These are phyloP conservation scores for Elaeis oleifera DNA, from an alignment of 202 grass and related monocot species.

Conservation along the genomic window DNA sequence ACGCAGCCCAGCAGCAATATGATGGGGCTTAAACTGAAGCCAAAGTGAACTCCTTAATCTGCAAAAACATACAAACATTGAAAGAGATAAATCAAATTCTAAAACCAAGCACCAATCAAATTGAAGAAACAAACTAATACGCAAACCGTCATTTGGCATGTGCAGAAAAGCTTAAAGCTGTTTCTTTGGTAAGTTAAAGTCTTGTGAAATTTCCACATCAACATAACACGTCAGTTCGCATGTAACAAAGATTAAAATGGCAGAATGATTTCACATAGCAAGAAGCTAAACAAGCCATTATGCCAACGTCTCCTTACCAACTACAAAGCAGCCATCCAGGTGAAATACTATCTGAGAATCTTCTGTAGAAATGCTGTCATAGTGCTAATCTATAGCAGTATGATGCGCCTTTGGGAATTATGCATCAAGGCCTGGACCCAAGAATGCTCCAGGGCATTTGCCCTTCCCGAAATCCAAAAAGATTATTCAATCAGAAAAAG, in stretches of 20 bases:
- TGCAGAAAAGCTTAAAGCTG: too few relatives aligned
- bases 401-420: constrained; percentile 24
- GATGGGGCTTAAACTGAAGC: constrained; percentile 91
- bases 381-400: constrained; percentile 73
- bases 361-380: constrained; percentile 49
- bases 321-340: constrained; percentile 40
- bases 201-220: constrained; percentile 10
- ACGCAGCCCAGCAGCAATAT: constrained; percentile 79
- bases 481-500: constrained; percentile 20
- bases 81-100: too few relatives aligned
- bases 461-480: constrained; percentile 27
- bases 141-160: constrained; percentile 4
- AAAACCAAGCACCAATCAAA: too few relatives aligned
- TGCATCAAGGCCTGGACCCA: constrained; percentile 37
- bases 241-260: constrained; percentile 8
- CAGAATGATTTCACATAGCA: constrained; percentile 10
- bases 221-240: constrained; percentile 22
- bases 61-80: constrained; percentile 24
- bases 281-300: constrained; percentile 26
- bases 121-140: neutral
- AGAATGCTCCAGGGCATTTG: constrained; percentile 45
- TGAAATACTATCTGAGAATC: constrained; percentile 56
- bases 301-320: constrained; percentile 60
- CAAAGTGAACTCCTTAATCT: constrained; percentile 77
- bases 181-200: too few relatives aligned